These are phyloP conservation scores for Biscutella auriculata DNA, from an alignment of 441 rosid genomes.

Conservation along the genomic window DNA sequence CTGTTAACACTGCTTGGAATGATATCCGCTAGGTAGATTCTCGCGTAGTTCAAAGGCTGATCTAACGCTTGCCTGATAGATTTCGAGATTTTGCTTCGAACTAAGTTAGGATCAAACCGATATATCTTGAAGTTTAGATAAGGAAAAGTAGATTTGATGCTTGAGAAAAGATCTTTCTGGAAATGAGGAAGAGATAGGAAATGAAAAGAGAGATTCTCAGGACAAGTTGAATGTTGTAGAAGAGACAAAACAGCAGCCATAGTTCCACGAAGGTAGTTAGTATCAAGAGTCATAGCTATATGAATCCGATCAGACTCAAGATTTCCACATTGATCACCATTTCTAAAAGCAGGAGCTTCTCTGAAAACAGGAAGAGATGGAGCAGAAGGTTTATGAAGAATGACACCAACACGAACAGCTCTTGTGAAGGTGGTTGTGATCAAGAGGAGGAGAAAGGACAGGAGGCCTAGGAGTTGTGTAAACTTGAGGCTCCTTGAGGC, in stretches of 20 bases:
- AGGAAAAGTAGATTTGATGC: conserved; percentile 55
- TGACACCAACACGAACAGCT: conserved; percentile 28
- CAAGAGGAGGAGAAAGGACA: conserved; percentile 45
- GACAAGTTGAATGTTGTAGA: conserved; percentile 56
- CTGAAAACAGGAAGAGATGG: conserved; percentile 34
- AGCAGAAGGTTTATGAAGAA: conserved; percentile 24
- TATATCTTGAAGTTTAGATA: conserved; percentile 45
- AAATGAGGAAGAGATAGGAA: conserved; percentile 41
- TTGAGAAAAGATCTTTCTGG: conserved; percentile 33
- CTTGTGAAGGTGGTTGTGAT: conserved; percentile 9
- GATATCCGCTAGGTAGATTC: conserved; percentile 57
- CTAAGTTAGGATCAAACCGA: conserved; percentile 35
- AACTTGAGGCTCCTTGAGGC: conserved; percentile 41
- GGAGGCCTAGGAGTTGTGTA: conserved; percentile 48
- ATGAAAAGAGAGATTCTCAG: conserved; percentile 66
- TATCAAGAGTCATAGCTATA: conserved; percentile 66
- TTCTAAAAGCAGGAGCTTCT: conserved; percentile 58
- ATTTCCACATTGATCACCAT: conserved; percentile 35
- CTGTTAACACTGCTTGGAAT: conserved; percentile 30
- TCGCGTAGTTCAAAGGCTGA: conserved; percentile 62
- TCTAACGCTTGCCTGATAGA: conserved; percentile 43
- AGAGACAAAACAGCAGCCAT: conserved; percentile 71
- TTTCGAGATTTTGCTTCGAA: conserved; percentile 38
- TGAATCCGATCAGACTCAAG: conserved; percentile 29
- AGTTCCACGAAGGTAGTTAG: conserved; percentile 67